A percentile compares a stretch with the other conserved stretches of the same genome.
Conservation (phyloP, 306 rosid genomes). For the Sechiopsis laciniata region DNA sequence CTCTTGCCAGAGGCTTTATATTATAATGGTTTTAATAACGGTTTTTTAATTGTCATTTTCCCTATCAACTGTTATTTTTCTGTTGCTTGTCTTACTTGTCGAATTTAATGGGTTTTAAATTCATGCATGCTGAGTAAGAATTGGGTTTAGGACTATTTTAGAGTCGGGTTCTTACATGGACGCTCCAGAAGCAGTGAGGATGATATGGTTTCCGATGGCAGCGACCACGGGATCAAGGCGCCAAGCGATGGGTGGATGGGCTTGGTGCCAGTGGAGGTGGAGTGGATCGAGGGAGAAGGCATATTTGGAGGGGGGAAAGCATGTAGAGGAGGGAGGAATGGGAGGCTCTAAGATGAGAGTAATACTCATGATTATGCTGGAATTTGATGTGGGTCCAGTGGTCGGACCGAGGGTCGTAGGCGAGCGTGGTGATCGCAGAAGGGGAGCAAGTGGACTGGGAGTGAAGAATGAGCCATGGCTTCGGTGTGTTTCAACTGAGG, state of each 20-base stretch:
- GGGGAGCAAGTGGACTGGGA: background rate
- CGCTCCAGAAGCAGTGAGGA: background rate
- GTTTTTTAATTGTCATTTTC: too few species aligned
- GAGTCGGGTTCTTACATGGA: too few species aligned
- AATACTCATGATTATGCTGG: background rate
- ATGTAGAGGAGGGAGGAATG: constrained; percentile 10
- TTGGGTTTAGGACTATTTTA: too few species aligned
- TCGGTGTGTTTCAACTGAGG: background rate
- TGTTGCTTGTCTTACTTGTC: too few species aligned
- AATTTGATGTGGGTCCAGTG: background rate
- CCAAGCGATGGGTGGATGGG: background rate
- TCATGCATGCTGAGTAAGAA: too few species aligned
- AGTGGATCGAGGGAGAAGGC: background rate
- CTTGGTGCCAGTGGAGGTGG: background rate
- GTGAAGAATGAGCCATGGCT: constrained; percentile 1
- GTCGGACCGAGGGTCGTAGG: background rate
- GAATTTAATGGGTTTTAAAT: too few species aligned
- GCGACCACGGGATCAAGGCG: background rate
- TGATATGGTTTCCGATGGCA: background rate
- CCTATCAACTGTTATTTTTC: too few species aligned
- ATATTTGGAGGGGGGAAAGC: background rate
- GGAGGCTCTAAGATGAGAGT: background rate
- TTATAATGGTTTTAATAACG: too few species aligned
- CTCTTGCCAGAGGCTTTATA: too few species aligned
- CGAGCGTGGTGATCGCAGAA: background rate